Base-by-base conservation (phyloP, 2,329 filamentous ascomycete genomes). In the Monosporascus sp. region DNA sequence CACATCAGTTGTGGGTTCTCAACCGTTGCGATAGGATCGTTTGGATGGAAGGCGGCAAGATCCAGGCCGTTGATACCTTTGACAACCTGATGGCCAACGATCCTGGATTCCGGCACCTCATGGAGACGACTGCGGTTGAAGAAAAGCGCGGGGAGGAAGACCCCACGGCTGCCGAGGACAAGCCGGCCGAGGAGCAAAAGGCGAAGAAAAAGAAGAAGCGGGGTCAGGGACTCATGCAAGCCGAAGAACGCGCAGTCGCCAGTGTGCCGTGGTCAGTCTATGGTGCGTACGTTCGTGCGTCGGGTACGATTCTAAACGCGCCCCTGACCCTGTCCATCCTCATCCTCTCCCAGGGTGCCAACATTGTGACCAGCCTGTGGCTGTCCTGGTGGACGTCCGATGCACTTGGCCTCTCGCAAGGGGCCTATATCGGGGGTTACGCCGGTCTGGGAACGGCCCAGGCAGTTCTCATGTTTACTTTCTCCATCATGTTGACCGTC, bases 1-100 rank as follows among this genome's bases (percentile, higher is more conserved):
- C 94, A 0, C 94, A 99, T 70, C 93, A 97, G 69, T 82, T 97
- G 16, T 94, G 95, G 77, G 92, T 97, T 6, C 81, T 97, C 6
- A 91, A 82, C 66, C 86, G 91, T 36, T 97, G 91, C 63, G 93
- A 97, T 67, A 82, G 93, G 36, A 93, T 97, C 59, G 85, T 97
- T 48, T 92, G 91, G 84, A 92, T 99, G 83, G 89, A 97, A 52
- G 84, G 86, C 17, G 94, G 94, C 45, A 84, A 80, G 51, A 88
- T 97, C 52, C 84, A 89, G 68, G 90, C 91, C 5, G 77, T 97
- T 40, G 92, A 94, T 61, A 97, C 92, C 0, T 97, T 93, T 63
- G 84, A 90, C 36, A 92, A 95, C 54, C 79, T 97, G 19, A 96
- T 96, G 86, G 77, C 77, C 7, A 79, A 87, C 58, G 88, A 94